A percentile compares a stretch with the other conserved stretches of the same genome.
phyloP scores from a whole-genome alignment of 2,329 filamentous ascomycete species.

The Trichoderma brevicompactum region DNA sequence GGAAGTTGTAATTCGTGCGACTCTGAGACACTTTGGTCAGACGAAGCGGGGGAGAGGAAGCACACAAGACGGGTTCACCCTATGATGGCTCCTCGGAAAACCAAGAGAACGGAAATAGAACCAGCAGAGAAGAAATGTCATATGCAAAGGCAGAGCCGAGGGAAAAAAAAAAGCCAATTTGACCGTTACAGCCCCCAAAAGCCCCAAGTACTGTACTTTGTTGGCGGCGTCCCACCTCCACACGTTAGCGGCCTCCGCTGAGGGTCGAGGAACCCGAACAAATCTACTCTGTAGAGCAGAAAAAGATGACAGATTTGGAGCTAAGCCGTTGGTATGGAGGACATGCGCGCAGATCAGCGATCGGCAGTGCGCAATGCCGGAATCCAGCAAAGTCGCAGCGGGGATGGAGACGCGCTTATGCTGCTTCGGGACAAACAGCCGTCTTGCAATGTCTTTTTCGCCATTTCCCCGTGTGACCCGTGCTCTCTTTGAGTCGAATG shows the following conservation, averaged over 20 bases:
- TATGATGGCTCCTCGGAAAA: neutral
- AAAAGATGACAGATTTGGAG: neutral
- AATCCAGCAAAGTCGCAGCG: constrained; percentile 7
- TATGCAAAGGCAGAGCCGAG: constrained; percentile 16
- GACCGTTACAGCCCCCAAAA: constrained; percentile 1
- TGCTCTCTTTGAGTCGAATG: neutral
- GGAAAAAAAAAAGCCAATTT: constrained; percentile 16
- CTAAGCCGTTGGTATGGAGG: neutral
- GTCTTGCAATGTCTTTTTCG: neutral
- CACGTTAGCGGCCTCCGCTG: constrained; percentile 1
- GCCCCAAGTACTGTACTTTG: neutral
- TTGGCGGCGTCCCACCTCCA: constrained; percentile 3
- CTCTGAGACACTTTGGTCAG: constrained; percentile 9
- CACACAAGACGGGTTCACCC: no score
- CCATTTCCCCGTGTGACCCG: neutral
- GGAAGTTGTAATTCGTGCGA: neutral
- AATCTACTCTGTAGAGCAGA: neutral
- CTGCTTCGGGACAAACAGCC: constrained; percentile 25
- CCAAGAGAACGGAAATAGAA: neutral
- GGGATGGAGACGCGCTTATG: constrained; percentile 4
- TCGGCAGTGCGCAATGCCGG: constrained; percentile 16
- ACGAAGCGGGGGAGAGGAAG: neutral
- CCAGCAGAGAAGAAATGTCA: neutral
- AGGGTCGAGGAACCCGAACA: no score
- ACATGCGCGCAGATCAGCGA: constrained; percentile 14